phyloP scores from a whole-genome alignment of 306 rosid species.

The Amphicarpaea edgeworthii region DNA sequence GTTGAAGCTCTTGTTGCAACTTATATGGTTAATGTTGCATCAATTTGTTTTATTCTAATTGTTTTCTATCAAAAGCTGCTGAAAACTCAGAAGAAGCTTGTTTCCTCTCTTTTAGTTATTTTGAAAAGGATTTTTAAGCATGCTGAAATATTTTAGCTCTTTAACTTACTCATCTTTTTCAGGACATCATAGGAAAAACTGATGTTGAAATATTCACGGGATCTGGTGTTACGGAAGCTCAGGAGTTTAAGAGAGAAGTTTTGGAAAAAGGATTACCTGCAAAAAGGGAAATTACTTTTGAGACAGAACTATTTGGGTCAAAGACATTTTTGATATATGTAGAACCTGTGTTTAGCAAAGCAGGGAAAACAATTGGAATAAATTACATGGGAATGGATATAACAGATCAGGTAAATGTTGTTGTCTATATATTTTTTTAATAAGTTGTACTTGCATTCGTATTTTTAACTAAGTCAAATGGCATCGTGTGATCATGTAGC shows the following conservation, averaged over 20 bases:
- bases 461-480: not conserved
- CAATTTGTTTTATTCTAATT: constrained; percentile 7
- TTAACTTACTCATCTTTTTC: constrained; percentile 19
- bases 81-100: not conserved
- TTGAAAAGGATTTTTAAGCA: constrained; percentile 21
- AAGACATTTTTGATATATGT: constrained; percentile 92
- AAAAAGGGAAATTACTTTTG: constrained; percentile 92
- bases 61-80: not conserved
- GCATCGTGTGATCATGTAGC: not conserved
- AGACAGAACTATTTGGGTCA: constrained; percentile 81
- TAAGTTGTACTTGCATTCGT: constrained; percentile 2
- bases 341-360: constrained; percentile 92
- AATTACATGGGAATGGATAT: constrained; percentile 98
- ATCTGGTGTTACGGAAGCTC: constrained; percentile 85
- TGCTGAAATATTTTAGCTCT: constrained; percentile 25
- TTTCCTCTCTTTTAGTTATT: constrained; percentile 12
- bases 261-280: constrained; percentile 86
- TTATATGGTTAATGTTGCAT: constrained; percentile 20
- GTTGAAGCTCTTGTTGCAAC: constrained; percentile 42
- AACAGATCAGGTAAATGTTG: constrained; percentile 79
- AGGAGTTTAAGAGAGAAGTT: constrained; percentile 93
- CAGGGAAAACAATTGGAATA: constrained; percentile 90
- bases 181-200: constrained; percentile 95
- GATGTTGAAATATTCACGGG: constrained; percentile 95
- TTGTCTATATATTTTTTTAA: not conserved